Conservation (phyloP, 2,329 filamentous ascomycete species). For the Sporothrix mexicana region DNA sequence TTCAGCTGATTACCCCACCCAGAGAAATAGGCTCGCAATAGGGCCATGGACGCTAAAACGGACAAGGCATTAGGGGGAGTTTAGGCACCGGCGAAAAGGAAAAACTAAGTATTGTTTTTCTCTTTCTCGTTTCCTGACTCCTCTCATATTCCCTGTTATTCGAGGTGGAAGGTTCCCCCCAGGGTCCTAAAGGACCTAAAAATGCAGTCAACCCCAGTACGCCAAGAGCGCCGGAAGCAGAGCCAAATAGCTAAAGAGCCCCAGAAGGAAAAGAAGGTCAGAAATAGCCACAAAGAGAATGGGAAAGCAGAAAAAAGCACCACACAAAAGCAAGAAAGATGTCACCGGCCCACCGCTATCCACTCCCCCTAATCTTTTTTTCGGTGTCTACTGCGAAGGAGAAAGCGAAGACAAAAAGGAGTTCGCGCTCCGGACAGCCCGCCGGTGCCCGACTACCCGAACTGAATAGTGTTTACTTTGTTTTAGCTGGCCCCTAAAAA, state of each 20-base stretch:
- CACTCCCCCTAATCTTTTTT: constrained; percentile 15
- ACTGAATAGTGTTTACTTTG: not conserved
- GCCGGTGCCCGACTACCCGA: not conserved
- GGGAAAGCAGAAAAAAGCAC: not conserved
- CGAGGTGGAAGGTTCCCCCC: no score
- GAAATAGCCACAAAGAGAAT: not conserved
- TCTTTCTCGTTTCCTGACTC: no score
- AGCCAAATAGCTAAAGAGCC: constrained; percentile 5
- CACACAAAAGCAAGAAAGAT: constrained; percentile 8
- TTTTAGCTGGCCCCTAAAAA: not conserved
- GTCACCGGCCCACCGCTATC: constrained; percentile 10
- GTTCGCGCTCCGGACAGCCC: not conserved
- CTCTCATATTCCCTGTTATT: no score
- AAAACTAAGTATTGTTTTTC: no score
- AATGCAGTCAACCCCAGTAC: constrained; percentile 16
- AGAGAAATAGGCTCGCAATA: not conserved
- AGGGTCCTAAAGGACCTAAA: not conserved
- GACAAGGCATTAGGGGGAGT: not conserved
- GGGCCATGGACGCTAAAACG: not conserved
- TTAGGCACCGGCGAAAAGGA: not conserved
- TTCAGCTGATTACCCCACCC: not conserved
- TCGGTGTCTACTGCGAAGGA: not conserved
- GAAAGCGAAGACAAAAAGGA: not conserved
- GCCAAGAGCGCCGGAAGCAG: constrained; percentile 25
- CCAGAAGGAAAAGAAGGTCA: not conserved